phyloP scores from a whole-genome alignment of 176 grass and related monocot species.

The Typha latifolia region DNA sequence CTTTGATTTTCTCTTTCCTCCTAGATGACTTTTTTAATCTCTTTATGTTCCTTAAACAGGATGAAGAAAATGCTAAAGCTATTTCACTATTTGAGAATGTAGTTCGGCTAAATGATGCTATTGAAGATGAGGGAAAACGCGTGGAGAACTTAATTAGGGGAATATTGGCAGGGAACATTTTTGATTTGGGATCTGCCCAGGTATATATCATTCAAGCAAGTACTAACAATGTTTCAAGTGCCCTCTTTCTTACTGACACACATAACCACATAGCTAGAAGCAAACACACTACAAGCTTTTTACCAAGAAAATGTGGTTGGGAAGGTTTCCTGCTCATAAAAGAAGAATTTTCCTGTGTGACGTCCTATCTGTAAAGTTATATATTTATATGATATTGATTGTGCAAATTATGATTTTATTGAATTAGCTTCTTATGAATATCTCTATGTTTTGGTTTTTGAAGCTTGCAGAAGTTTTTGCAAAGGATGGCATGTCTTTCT shows the following conservation, averaged over 20 bases:
- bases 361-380: not conserved
- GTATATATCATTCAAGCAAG: slow-evolving; percentile 19
- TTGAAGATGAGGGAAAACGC: slow-evolving; percentile 66
- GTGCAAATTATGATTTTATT: not conserved
- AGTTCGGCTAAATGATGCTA: slow-evolving; percentile 70
- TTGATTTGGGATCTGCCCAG: slow-evolving; percentile 95
- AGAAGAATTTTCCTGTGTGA: too few relatives aligned
- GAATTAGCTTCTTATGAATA: slow-evolving; percentile 13
- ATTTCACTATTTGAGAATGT: slow-evolving; percentile 87
- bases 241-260: slow-evolving; percentile 4
- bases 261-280: too few relatives aligned
- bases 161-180: slow-evolving; percentile 96
- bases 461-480: slow-evolving; percentile 99
- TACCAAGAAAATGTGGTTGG: too few relatives aligned
- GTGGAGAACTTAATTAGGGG: slow-evolving; percentile 79
- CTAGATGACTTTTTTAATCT: not conserved
- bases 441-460: slow-evolving; percentile 25
- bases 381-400: not conserved
- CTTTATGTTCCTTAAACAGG: slow-evolving; percentile 38
- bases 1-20: not conserved
- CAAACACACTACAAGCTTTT: too few relatives aligned
- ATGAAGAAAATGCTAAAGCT: slow-evolving; percentile 98
- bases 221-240: not conserved
- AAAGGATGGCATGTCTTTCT: slow-evolving; percentile 96
- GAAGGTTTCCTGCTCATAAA: too few relatives aligned